Conservation (phyloP, 2,329 filamentous ascomycete species). For the Gaeumannomyces sp. region DNA sequence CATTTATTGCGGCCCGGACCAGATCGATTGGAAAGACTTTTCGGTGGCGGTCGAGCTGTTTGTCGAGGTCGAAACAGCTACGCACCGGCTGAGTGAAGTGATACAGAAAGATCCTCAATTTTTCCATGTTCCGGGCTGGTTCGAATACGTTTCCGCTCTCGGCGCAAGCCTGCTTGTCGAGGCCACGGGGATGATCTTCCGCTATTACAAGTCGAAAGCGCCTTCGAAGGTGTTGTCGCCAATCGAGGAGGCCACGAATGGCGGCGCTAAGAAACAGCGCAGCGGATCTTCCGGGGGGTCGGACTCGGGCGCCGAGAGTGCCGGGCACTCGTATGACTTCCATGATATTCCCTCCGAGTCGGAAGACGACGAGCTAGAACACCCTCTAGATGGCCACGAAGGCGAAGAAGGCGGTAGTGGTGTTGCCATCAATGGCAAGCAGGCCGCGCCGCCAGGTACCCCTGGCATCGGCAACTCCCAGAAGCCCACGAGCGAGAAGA, state of each 20-base stretch:
- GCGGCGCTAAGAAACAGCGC: slow-evolving; percentile 1
- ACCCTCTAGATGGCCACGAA: background rate
- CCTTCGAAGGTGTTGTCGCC: background rate
- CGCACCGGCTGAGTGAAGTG: slow-evolving; percentile 28
- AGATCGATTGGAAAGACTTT: slow-evolving; percentile 30
- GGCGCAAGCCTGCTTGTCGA: slow-evolving; percentile 30
- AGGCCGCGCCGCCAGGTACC: too few species aligned
- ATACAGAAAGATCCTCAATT: slow-evolving; percentile 25
- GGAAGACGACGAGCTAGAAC: background rate
- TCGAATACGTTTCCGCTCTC: slow-evolving; percentile 28
- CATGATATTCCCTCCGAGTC: background rate
- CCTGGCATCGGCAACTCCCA: too few species aligned
- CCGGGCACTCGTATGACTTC: background rate
- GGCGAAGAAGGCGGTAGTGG: too few species aligned
- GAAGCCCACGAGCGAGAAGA: background rate
- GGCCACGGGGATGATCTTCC: slow-evolving; percentile 27
- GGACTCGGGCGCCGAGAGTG: slow-evolving; percentile 3
- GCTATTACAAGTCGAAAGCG: slow-evolving; percentile 9
- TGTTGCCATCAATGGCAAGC: too few species aligned
- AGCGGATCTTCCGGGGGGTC: too few species aligned
- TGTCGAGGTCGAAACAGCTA: slow-evolving; percentile 30
- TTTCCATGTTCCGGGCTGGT: slow-evolving; percentile 23
- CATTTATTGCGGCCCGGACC: slow-evolving; percentile 30
- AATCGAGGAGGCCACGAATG: background rate
- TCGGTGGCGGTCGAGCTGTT: slow-evolving; percentile 32